Evolutionary conservation across 306 rosid species (phyloP).

Genomic region (Urtica urens): DNA sequence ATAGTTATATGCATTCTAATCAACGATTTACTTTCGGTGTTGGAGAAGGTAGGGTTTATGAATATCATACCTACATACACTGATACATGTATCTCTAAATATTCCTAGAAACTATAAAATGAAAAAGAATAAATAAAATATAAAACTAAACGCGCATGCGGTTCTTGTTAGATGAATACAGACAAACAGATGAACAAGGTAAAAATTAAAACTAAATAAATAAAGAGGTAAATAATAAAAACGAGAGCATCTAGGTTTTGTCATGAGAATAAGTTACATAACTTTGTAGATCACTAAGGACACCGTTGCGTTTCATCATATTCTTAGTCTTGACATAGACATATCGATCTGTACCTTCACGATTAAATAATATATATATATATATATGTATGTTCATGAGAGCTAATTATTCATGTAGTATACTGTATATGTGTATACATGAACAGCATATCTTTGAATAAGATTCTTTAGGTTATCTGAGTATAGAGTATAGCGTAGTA

Average conservation of each 20-base stretch:
- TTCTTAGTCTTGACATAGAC: not conserved
- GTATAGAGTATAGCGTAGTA: not conserved
- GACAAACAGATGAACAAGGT: not conserved
- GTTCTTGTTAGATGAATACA: no score
- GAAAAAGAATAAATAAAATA: not conserved
- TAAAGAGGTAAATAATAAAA: not conserved
- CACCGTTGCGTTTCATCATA: slow-evolving; percentile 3
- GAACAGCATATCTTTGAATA: not conserved
- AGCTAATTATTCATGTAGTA: no score
- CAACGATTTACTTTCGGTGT: slow-evolving; percentile 13
- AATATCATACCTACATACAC: not conserved
- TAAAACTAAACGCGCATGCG: no score
- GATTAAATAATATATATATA: no score
- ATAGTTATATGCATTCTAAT: not conserved
- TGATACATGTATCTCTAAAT: not conserved
- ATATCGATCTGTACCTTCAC: no score
- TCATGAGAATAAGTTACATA: not conserved
- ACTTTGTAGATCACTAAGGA: not conserved
- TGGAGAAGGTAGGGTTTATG: slow-evolving; percentile 9
- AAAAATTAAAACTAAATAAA: not conserved
- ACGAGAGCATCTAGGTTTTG: no score
- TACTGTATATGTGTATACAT: not conserved
- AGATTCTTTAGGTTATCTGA: not conserved
- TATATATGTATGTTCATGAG: no score
- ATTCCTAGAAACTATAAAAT: not conserved